phyloP scores from a whole-genome alignment of 148 eudicot species.

The Spergularia marina region DNA sequence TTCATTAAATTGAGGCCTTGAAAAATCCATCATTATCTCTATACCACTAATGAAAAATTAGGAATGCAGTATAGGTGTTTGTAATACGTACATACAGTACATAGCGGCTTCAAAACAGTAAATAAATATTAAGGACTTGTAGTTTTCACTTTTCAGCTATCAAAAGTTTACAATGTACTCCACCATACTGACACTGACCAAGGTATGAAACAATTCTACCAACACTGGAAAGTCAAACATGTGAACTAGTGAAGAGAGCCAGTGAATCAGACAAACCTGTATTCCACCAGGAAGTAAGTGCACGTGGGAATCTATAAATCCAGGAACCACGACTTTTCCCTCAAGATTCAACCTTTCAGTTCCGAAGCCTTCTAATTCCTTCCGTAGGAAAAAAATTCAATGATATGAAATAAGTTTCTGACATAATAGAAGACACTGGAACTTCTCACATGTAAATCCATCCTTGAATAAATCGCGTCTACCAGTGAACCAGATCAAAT shows the following conservation, averaged over 20 bases:
- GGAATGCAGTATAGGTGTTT: no score
- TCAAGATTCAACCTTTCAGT: conserved; percentile 56
- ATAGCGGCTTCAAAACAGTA: no score
- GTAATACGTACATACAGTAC: no score
- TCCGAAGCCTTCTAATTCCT: conserved; percentile 57
- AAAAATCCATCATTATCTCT: no score
- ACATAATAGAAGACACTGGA: neutral
- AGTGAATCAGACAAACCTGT: conserved; percentile 48
- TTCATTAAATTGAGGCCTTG: no score
- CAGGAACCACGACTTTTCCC: conserved; percentile 84
- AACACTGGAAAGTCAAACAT: no score
- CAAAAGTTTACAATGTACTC: no score
- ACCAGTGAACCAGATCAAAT: no score
- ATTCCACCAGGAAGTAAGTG: conserved; percentile 86
- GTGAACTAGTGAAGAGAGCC: neutral
- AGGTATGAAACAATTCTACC: neutral
- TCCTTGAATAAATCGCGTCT: neutral
- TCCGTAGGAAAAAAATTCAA: conserved; percentile 21
- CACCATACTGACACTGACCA: neutral
- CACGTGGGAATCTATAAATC: conserved; percentile 91
- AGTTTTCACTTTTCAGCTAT: no score
- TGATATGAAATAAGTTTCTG: neutral
- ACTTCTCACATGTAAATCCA: neutral
- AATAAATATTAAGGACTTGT: no score
- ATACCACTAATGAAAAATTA: no score